Base-by-base conservation (phyloP, 1,284 basidiomycete species). In the Tilletia setariae region DNA sequence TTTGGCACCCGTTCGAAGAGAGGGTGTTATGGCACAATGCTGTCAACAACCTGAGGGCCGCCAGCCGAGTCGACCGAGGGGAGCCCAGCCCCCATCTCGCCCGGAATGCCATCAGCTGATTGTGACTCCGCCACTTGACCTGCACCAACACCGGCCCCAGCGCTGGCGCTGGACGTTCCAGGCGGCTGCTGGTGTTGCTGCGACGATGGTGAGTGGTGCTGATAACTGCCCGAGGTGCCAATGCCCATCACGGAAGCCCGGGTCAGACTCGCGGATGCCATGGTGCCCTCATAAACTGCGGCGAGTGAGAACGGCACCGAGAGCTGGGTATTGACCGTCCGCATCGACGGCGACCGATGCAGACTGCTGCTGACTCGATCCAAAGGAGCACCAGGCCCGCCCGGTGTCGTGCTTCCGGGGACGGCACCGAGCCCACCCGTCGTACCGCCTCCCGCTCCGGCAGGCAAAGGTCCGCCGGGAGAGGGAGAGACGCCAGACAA, bases 301-400 rank as follows among this genome's bases (percentile, higher is more conserved):
- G 56, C 30, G 28, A 66, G 56, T 2, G 78, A 79, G 13, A 78
- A 49, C 7, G 78, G 78, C 4, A 78, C 67, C 13, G 76, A 78
- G 8, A 76, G 61, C 69, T 79, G 78, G 7, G 78, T 79, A 0
- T 77, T 77, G 35, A 78, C 72, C 2, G 78, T 79, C 51, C 73
- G 70, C 49, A 76, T 77, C 28, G 78, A 79, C 13, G 76, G 70
- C 23, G 78, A 77, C 9, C 78, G 71, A 43, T 78, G 73, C 67
- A 79, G 67, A 51, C 78, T 78, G 62, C 53, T 49, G 53, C 28
- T 35, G n/a, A 71, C 65, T 42, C 70, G 53, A 49, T 70, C 70
- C 8, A 30, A 32, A 2, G 70, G 68, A 42, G 68, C 68, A 15
- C 69, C 68, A n/a, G 68, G 64, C 13, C 32, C 70, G 15, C 56